A percentile compares a stretch with the other conserved stretches of the same genome.
Evolutionary conservation across 1,284 basidiomycete species (phyloP).

Genomic region (Fomitopsis palustris): DNA sequence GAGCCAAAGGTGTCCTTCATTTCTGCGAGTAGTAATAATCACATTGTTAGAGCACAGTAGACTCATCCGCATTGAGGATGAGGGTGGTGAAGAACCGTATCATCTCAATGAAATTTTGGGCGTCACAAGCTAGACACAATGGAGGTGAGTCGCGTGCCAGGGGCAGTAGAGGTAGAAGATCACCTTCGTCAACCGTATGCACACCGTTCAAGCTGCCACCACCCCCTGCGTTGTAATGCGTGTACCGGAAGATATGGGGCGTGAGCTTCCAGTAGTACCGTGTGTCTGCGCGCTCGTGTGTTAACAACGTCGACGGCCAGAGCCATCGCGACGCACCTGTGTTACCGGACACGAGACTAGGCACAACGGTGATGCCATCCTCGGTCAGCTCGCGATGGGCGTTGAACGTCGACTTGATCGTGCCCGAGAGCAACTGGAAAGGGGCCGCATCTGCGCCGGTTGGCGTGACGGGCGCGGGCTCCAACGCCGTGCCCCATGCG

Average conservation of each 20-base stretch:
- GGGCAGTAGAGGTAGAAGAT: background rate
- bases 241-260: conserved; percentile 47
- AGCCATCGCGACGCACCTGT: conserved; percentile 28
- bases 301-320: background rate
- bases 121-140: conserved; percentile 29
- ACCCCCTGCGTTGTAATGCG: conserved; percentile 35
- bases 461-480: conserved; percentile 56
- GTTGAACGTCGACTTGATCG: conserved; percentile 44
- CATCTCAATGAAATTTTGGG: conserved; percentile 38
- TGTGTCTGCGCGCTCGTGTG: conserved; percentile 32
- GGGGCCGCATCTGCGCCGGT: conserved; percentile 37
- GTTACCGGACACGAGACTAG: conserved; percentile 50
- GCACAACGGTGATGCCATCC: conserved; percentile 36
- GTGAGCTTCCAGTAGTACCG: conserved; percentile 46
- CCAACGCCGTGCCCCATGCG: conserved; percentile 42
- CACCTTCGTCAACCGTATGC: conserved; percentile 55
- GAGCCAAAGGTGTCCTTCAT: too few relatives aligned
- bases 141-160: conserved; percentile 3
- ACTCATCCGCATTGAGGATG: conserved; percentile 47
- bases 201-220: conserved; percentile 36
- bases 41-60: conserved; percentile 13
- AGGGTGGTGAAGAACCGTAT: conserved; percentile 44
- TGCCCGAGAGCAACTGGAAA: conserved; percentile 48
- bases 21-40: too few relatives aligned
- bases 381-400: conserved; percentile 28